Evolutionary conservation across 495 filamentous ascomycete genomes (phyloP).

Genomic region (Aspergillus olivimuriae): DNA sequence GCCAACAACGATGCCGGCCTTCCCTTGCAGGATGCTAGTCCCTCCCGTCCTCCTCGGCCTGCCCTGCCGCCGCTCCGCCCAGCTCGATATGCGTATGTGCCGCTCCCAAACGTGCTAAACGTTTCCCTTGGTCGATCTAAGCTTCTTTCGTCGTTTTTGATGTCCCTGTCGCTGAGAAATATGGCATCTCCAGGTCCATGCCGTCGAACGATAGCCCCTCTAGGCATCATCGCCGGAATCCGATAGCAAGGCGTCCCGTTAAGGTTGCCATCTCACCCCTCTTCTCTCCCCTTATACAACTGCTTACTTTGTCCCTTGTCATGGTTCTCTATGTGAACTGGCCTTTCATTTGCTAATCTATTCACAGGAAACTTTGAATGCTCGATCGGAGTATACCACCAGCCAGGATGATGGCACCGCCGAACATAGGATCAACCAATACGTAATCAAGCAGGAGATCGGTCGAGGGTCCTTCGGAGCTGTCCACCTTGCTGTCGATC

Average conservation of each 20-base stretch:
- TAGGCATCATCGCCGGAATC: conserved; percentile 68
- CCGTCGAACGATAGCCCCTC: conserved; percentile 59
- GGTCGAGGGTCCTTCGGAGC: conserved; percentile 92
- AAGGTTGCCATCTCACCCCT: conserved; percentile 44
- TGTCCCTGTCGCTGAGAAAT: too few species aligned
- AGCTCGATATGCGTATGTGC: conserved; percentile 35
- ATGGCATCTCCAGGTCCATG: conserved; percentile 31
- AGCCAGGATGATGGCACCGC: conserved; percentile 75
- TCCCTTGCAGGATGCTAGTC: conserved; percentile 14
- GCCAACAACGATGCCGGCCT: conserved; percentile 15
- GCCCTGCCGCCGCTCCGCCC: conserved; percentile 12
- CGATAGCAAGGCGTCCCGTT: conserved; percentile 63
- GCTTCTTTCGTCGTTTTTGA: too few species aligned
- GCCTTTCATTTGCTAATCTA: conserved; percentile 26
- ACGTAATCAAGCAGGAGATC: conserved; percentile 90
- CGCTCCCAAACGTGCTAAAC: too few species aligned
- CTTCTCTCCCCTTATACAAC: not conserved
- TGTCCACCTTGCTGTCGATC: conserved; percentile 86
- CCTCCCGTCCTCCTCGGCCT: conserved; percentile 5
- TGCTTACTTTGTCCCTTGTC: conserved; percentile 2
- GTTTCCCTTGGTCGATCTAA: too few species aligned
- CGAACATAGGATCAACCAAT: conserved; percentile 88
- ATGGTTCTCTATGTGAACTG: too few species aligned
- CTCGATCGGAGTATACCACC: conserved; percentile 76
- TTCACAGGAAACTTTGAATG: conserved; percentile 81